Evolutionary conservation across 345 rosid genomes (phyloP).

Genomic region (Arabis hirsuta): DNA sequence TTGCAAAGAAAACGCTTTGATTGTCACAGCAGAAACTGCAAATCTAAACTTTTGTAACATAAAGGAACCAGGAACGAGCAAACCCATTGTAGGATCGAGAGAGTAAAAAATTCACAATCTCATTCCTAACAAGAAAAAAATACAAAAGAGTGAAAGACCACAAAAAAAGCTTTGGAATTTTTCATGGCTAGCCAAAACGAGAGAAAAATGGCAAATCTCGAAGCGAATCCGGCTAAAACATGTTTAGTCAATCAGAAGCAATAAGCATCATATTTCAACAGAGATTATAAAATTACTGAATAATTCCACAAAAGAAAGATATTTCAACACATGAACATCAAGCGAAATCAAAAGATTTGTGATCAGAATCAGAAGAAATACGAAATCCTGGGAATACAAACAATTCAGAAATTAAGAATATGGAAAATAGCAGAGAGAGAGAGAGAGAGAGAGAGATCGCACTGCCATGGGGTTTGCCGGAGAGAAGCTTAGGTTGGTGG

Average conservation of each 20-base stretch:
- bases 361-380: background rate
- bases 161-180: conserved; percentile 1
- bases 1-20: background rate
- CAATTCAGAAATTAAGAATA: conserved; percentile 2
- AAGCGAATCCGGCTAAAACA: background rate
- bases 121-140: background rate
- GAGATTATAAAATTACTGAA: background rate
- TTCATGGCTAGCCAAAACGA: background rate
- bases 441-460: conserved; percentile 10
- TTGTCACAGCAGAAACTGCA: background rate
- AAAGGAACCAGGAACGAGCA: background rate
- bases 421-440: background rate
- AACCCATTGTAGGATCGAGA: background rate
- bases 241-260: conserved; percentile 4
- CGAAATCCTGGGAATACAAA: background rate
- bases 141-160: too few relatives aligned
- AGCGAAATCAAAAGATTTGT: conserved; percentile 4
- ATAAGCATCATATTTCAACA: background rate
- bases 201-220: conserved; percentile 9
- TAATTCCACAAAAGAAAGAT: conserved; percentile 4
- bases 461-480: conserved; percentile 39
- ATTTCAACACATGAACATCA: background rate
- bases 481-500: conserved; percentile 31
- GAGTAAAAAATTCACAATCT: conserved; percentile 2
- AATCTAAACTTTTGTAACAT: conserved; percentile 9